A percentile compares a stretch with the other conserved stretches of the same genome.
These are phyloP conservation scores for Colletotrichum lini DNA, from an alignment of 2,329 filamentous ascomycete genomes.

Conservation along the genomic window DNA sequence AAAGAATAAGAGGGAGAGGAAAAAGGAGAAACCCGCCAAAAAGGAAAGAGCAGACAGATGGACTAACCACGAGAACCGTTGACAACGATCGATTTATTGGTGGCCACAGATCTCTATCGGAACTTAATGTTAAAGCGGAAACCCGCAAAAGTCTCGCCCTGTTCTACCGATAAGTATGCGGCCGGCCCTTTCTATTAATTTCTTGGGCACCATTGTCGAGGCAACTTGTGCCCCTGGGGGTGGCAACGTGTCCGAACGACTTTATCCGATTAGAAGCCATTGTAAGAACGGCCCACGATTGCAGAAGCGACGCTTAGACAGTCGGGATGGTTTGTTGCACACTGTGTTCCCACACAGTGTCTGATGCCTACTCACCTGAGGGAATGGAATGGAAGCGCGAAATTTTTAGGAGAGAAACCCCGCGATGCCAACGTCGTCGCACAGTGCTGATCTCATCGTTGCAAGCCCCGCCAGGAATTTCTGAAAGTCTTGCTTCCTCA, in stretches of 20 bases:
- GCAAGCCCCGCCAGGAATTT: slow-evolving; percentile 28
- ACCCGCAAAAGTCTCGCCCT: no score
- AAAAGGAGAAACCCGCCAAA: no score
- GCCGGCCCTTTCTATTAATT: no score
- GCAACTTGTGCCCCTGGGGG: neutral
- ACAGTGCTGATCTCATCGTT: slow-evolving; percentile 16
- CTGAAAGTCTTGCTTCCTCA: slow-evolving; percentile 19
- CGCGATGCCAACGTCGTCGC: slow-evolving; percentile 19
- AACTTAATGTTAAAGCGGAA: no score
- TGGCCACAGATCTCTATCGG: no score
- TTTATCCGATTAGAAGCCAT: neutral
- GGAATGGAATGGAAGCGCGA: slow-evolving; percentile 9
- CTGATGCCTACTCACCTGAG: slow-evolving; percentile 9
- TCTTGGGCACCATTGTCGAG: neutral
- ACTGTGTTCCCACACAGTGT: slow-evolving; percentile 10
- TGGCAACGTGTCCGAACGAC: neutral
- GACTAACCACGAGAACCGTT: no score
- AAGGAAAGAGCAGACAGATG: no score
- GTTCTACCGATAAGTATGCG: no score
- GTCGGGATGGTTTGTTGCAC: no score
- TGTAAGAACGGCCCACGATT: neutral
- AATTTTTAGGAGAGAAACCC: slow-evolving; percentile 10
- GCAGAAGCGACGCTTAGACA: no score
- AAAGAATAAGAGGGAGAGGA: no score
- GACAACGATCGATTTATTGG: no score